A percentile compares a stretch with the other conserved stretches of the same genome.
Evolutionary conservation across 805 yeast species (phyloP).

Genomic region (Candida taoyuanica): DNA sequence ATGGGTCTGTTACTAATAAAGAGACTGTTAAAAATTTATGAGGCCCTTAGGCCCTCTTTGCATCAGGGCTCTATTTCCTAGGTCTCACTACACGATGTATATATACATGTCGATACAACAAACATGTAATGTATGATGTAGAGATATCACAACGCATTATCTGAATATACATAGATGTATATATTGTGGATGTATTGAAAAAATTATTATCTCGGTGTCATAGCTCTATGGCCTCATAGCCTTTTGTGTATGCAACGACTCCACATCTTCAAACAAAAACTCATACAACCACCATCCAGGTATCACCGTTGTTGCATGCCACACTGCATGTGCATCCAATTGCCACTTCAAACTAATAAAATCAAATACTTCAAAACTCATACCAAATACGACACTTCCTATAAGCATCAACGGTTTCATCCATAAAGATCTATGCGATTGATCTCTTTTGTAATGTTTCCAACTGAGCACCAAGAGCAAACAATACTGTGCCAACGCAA

Average conservation of each 20-base stretch:
- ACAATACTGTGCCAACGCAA: slow-evolving; percentile 73
- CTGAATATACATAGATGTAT: too few relatives aligned
- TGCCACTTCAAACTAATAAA: slow-evolving; percentile 68
- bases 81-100: too few relatives aligned
- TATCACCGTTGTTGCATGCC: slow-evolving; percentile 87
- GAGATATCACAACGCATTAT: too few relatives aligned
- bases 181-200: background rate
- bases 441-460: slow-evolving; percentile 27
- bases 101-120: too few relatives aligned
- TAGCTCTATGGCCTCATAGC: too few relatives aligned
- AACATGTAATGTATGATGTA: too few relatives aligned
- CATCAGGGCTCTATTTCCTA: too few relatives aligned
- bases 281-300: slow-evolving; percentile 76
- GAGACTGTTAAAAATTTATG: slow-evolving; percentile 43
- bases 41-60: too few relatives aligned
- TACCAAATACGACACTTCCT: slow-evolving; percentile 56
- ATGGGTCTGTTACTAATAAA: slow-evolving; percentile 60
- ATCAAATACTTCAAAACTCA: slow-evolving; percentile 89
- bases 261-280: slow-evolving; percentile 46
- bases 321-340: slow-evolving; percentile 86
- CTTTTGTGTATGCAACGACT: slow-evolving; percentile 29
- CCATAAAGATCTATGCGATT: slow-evolving; percentile 24
- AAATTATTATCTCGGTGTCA: too few relatives aligned
- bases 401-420: slow-evolving; percentile 50
- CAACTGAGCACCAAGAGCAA: slow-evolving; percentile 29